These are phyloP conservation scores for Eremochloa ophiuroides DNA, from an alignment of 176 grass and related monocot genomes.

Conservation along the genomic window DNA sequence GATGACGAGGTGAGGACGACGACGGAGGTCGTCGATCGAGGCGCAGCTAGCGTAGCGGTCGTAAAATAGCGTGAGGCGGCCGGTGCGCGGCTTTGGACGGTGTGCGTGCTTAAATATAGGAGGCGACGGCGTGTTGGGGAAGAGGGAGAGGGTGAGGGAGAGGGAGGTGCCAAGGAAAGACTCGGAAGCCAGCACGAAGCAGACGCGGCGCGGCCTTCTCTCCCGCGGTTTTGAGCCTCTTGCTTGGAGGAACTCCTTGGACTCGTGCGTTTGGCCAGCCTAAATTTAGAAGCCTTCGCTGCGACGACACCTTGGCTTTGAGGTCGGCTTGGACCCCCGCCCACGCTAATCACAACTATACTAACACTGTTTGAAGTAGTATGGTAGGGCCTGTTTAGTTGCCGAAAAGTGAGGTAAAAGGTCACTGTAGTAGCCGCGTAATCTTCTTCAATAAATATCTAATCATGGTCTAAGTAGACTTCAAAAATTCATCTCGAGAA, in stretches of 20 bases:
- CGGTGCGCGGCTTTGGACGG: not conserved
- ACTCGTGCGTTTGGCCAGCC: not conserved
- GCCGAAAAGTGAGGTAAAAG: too few species aligned
- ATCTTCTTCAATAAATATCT: too few species aligned
- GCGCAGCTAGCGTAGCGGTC: not conserved
- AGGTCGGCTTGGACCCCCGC: conserved; percentile 16
- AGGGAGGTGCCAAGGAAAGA: conserved; percentile 28
- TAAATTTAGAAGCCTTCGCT: conserved; percentile 16
- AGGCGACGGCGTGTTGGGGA: conserved; percentile 1
- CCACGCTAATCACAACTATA: not conserved
- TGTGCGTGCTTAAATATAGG: conserved; percentile 39
- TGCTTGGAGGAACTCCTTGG: not conserved
- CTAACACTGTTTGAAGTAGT: not conserved
- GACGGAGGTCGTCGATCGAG: not conserved
- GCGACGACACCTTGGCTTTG: not conserved
- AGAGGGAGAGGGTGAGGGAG: not conserved
- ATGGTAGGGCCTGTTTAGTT: too few species aligned
- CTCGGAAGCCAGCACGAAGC: conserved; percentile 42
- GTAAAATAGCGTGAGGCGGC: not conserved
- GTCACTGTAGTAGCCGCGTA: too few species aligned
- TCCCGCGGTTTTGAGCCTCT: conserved; percentile 6
- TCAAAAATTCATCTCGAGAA: too few species aligned
- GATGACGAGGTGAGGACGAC: not conserved
- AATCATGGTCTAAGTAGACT: too few species aligned
- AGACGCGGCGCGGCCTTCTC: not conserved